Evolutionary conservation across 1,284 basidiomycete species (phyloP), one percentile per base, ranked within the genome.

Genomic region (Malassezia sp.): DNA sequence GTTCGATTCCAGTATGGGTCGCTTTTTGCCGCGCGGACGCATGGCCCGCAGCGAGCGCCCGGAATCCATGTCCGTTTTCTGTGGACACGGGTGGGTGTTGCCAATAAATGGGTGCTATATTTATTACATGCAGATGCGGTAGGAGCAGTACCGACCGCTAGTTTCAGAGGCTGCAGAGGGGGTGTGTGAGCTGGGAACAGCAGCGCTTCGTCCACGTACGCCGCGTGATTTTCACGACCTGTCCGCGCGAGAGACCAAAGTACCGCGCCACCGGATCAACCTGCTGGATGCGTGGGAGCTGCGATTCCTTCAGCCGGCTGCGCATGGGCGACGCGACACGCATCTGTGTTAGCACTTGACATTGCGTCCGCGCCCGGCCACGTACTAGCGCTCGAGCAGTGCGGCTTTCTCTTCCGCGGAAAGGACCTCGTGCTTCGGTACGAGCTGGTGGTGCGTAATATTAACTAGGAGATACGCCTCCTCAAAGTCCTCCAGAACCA

Each of bases 171-270:
- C 85, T 66, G 21, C n/a, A 14, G 14, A n/a, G 17, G 28, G 15
- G 21, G 30, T 29, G 10, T 36, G 28, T 12, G 2, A 3, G 4
- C 12, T 26, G 12, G 26, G 21, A 11, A 15, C n/a, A 42, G 46
- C 26, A n/a, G 4, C 15, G 21, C 20, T 34, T 24, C 14, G 24
- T 10, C 21, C 12, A 58, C 58, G 33, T 48, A 60, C 59, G 61
- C 32, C 93, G 77, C 51, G 85, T 97, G 61, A 99, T 97, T 76
- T 95, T 95, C 71, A 97, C 93, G 29, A 99, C 93, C 72, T 95
- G 87, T 18, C 91, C 90, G 52, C 93, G 78, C 65, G 82, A 79
- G 51, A 97, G 78, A 39, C 93, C 93, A 74, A 95, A 99, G 73
- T 99, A 97, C 54, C 89, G 80, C 29, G 91, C 89, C 11, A 99